These are phyloP conservation scores for Sphagnum contortum DNA, from an alignment of 225 moss, liverwort and hornwort genomes.

Conservation along the genomic window DNA sequence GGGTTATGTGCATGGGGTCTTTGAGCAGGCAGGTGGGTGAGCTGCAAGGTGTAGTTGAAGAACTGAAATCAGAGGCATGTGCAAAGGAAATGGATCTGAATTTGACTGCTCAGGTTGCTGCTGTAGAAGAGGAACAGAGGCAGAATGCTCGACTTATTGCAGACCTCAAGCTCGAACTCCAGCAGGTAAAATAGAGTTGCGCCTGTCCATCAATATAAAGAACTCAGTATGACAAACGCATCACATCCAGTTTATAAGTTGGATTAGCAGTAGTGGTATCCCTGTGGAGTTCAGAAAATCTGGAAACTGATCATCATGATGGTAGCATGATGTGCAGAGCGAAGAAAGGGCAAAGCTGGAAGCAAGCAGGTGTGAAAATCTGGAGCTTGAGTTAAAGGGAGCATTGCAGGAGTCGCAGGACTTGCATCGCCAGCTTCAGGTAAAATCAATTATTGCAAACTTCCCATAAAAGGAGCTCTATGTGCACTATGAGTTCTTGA, in stretches of 20 bases:
- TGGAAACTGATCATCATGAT: not conserved
- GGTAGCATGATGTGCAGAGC: slow-evolving; percentile 9
- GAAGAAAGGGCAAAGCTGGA: slow-evolving; percentile 16
- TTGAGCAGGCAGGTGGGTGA: slow-evolving; percentile 47
- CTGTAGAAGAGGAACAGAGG: not conserved
- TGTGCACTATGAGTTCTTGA: no score
- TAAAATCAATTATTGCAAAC: slow-evolving; percentile 3
- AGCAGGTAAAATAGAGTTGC: slow-evolving; percentile 12
- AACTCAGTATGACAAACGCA: not conserved
- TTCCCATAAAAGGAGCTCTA: no score
- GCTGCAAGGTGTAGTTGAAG: slow-evolving; percentile 31
- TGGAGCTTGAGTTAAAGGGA: slow-evolving; percentile 26
- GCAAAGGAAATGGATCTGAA: slow-evolving; percentile 4
- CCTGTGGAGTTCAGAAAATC: not conserved
- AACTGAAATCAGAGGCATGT: slow-evolving; percentile 14
- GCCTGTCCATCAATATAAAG: not conserved
- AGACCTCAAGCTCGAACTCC: slow-evolving; percentile 16
- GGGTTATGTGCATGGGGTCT: not conserved
- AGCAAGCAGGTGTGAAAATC: slow-evolving; percentile 4
- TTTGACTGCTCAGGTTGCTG: not conserved
- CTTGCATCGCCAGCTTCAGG: slow-evolving; percentile 27
- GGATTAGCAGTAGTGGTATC: not conserved
- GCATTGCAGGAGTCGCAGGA: slow-evolving; percentile 25
- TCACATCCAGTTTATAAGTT: not conserved
- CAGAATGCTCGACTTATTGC: slow-evolving; percentile 13